Percentiles rank a stretch among this genome's conserved stretches.
Evolutionary conservation across 257 asterid genomes (phyloP).

Genomic region (Verbena officinalis): DNA sequence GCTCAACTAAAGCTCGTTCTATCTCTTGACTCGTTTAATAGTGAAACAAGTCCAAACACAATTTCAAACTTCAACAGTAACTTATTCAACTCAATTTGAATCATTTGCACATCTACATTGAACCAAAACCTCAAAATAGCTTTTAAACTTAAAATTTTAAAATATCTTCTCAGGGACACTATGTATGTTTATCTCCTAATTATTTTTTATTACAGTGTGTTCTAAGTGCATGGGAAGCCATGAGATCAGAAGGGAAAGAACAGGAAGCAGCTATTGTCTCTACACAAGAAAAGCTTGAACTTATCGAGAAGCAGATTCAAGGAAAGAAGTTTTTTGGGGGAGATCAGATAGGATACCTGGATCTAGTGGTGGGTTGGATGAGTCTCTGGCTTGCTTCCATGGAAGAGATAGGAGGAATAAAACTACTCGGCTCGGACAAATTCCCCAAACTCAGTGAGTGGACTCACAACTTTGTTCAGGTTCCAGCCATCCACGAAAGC

Average conservation of each 20-base stretch:
- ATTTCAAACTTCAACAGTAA: no score
- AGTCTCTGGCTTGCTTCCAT: slow-evolving; percentile 41
- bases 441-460: slow-evolving; percentile 43
- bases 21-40: no score
- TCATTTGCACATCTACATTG: no score
- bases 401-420: slow-evolving; percentile 53
- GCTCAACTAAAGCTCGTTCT: no score
- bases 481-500: slow-evolving; percentile 39
- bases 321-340: slow-evolving; percentile 49
- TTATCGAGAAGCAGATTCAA: slow-evolving; percentile 40
- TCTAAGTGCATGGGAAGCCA: slow-evolving; percentile 36
- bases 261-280: slow-evolving; percentile 37
- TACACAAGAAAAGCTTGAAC: slow-evolving; percentile 32
- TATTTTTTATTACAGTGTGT: slow-evolving; percentile 31
- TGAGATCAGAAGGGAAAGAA: slow-evolving; percentile 35
- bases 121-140: no score
- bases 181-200: not conserved
- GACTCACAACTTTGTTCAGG: slow-evolving; percentile 38
- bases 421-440: slow-evolving; percentile 33
- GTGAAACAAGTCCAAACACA: no score
- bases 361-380: slow-evolving; percentile 51
- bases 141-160: no score
- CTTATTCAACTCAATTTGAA: no score
- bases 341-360: slow-evolving; percentile 47
- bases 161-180: no score